Base-by-base conservation (phyloP, 305 asterid genomes). In the Fraxinus sp. region DNA sequence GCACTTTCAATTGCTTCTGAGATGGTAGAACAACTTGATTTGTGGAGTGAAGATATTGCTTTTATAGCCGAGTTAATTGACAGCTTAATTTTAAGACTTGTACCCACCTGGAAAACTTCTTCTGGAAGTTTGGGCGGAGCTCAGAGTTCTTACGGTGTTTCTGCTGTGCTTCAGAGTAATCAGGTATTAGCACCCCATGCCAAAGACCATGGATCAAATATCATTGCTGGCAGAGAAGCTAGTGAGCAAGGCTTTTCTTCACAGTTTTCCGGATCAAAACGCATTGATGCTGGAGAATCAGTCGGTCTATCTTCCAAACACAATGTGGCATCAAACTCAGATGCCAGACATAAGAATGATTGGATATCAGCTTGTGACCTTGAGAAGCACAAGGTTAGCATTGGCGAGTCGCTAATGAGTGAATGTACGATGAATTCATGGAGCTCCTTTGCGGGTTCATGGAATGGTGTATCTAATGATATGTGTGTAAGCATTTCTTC, bases 1-100 rank as follows among this genome's bases (percentile, higher is more conserved):
- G 91, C 94, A 16, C 74, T 85, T 7, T 86, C 97, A 77, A 89
- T 94, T 83, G 94, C 93, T 81, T 77, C 83, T 6, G 98, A 94
- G 90, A 92, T 94, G 97, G 93, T 91, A 30, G 90, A 89, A 79
- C 85, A 88, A 66, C 91, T 93, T 57, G 92, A 89, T 71, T 84
- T 94, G 83, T 81, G 84, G 24, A 77, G 85, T 49, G 90, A 87
- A 30, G 94, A 94, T 77, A 90, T 87, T 80, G 77, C 84, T 68
- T 72, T 90, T 71, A 90, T 89, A 33, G 92, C 93, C 35, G 93
- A 91, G 75, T 83, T 92, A 82, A 93, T 94, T 49, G 89, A 90
- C 24, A 76, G 70, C 79, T 72, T 93, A 78, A 82, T 92, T 36
- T 22, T 75, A 43, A 87, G 89, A 70, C 82, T 86, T 70, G 36